Base-by-base conservation (phyloP, 2,329 filamentous ascomycete species). In the Beauveria sp. region DNA sequence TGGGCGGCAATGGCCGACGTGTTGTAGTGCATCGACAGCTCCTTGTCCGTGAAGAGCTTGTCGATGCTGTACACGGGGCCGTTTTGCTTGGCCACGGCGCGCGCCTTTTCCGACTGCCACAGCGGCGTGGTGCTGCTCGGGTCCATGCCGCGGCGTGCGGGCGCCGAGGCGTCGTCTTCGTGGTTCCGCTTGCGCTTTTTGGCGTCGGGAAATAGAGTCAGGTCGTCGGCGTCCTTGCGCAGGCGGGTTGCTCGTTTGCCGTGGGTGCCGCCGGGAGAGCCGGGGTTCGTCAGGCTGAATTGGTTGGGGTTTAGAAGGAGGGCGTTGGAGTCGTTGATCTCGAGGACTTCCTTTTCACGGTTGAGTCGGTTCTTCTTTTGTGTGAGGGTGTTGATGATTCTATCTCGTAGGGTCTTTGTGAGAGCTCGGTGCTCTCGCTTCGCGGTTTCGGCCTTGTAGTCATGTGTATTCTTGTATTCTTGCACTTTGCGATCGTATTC, bases 41-140 rank as follows among this genome's bases (percentile, higher is more conserved):
- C 86, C 72, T 86, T 88, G 67, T 89, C 86, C 0, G 86, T 88
- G 56, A 89, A 89, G 43, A 89, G 80, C 75, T 88, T 88, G 67
- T 88, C 85, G 63, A 89, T 82, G 69, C 82, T 87, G 70, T 86
- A 87, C 1, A 85, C 74, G 0, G 84, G 80, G 9, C 83, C 85
- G 22, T 82, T 80, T 67, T 85, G 80, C 69, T 82, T 82, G 61
- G 81, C 75, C 60, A 77, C 75, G 62, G 76, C 74, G 65, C 79
- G 77, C 58, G 84, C 74, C 68, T 83, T 81, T 66, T 87, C 85
- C 56, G 78, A 82, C 68, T 84, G 82, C 84, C 85, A 87, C 26
- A 87, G 74, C 7, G 84, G 78, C 1, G 85, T 88, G 34, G 80
- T 85, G 66, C 77, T 81, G 60, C 80, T 80, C 50, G 79, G 76